Evolutionary conservation across 2,329 filamentous ascomycete genomes (phyloP), one percentile per base, ranked within the genome.

Genomic region (Colletotrichum sp.): DNA sequence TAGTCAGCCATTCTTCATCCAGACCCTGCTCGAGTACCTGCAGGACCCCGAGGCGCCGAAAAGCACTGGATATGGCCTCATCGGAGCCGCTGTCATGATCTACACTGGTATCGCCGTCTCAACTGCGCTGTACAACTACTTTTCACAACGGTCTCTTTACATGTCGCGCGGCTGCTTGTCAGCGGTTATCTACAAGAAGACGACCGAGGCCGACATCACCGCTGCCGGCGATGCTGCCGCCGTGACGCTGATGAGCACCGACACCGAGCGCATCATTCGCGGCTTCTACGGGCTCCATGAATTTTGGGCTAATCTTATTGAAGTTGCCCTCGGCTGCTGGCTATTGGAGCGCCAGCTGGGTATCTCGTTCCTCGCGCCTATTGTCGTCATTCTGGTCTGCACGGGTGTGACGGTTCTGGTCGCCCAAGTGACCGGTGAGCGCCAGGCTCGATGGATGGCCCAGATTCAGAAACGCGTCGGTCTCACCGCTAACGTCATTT

Each of bases 1-100:
- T 55, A 86, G 85, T 49, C 86, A 87, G 62, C 86, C 87, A 0
- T 85, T 88, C 28, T 84, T 89, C 44, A 86, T 88, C 69, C 80
- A 86, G 16, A 79, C 81, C 1, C 80, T 86, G 0, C 79, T 89
- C 1, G 72, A 78, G 3, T 85, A 85, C 55, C 78, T 86, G 6
- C 76, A 82, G 16, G 32, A 80, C 34, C 76, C 82, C 28, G 76
- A 80, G 6, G 60, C 80, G 18, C 69, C 80, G 7, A 76, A 77
- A 77, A 80, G 71, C 6, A 44, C 57, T 9, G 81, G 83, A 2
- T 85, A 84, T 55, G 84, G 84, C 0, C 75, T 85, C 18, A 84
- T 85, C 28, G 84, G 82, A 6, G 83, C 82, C 8, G 79, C 80
- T 21, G 24, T 80, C 3, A 67, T 84, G 16, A 81, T 84, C 9